A percentile compares a stretch with the other conserved stretches of the same genome.
Evolutionary conservation across 2,329 filamentous ascomycete genomes (phyloP).

Genomic region (Penicillium hordei): DNA sequence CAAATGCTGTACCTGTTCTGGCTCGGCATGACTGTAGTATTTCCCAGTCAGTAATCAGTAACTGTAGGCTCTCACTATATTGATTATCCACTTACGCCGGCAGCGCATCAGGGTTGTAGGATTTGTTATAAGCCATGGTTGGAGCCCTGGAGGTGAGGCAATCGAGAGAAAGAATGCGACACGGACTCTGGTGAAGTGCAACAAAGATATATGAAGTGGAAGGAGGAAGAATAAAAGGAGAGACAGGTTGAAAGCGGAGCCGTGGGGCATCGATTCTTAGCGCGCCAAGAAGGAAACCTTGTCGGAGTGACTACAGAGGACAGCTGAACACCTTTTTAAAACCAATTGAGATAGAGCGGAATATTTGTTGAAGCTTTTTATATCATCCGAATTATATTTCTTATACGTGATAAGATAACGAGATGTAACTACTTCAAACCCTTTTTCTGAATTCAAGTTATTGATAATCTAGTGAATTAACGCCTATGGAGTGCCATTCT

Average conservation of each 20-base stretch:
- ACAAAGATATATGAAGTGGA: neutral
- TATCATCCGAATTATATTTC: neutral
- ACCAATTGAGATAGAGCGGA: neutral
- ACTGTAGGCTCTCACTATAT: conserved; percentile 1
- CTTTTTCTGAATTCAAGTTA: neutral
- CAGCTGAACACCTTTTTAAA: neutral
- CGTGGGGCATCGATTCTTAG: conserved; percentile 28
- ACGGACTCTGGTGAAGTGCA: neutral
- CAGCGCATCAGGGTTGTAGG: conserved; percentile 91
- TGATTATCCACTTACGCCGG: conserved; percentile 66
- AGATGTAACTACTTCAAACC: neutral
- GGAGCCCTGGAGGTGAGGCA: conserved; percentile 24
- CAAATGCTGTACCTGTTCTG: conserved; percentile 59
- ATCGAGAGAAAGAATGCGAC: conserved; percentile 9
- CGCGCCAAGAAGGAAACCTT: conserved; percentile 15
- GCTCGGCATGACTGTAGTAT: conserved; percentile 66
- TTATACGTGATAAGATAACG: neutral
- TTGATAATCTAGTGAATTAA: neutral
- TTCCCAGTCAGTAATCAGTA: conserved; percentile 21
- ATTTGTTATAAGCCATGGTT: conserved; percentile 87
- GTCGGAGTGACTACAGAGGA: neutral
- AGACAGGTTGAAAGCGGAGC: conserved; percentile 22
- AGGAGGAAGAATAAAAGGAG: conserved; percentile 6
- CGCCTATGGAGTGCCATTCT: neutral
- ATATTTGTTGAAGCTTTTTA: neutral